A percentile compares a stretch with the other conserved stretches of the same genome.
These are phyloP conservation scores for Erodium texanum DNA, from an alignment of 441 rosid genomes.

Conservation along the genomic window DNA sequence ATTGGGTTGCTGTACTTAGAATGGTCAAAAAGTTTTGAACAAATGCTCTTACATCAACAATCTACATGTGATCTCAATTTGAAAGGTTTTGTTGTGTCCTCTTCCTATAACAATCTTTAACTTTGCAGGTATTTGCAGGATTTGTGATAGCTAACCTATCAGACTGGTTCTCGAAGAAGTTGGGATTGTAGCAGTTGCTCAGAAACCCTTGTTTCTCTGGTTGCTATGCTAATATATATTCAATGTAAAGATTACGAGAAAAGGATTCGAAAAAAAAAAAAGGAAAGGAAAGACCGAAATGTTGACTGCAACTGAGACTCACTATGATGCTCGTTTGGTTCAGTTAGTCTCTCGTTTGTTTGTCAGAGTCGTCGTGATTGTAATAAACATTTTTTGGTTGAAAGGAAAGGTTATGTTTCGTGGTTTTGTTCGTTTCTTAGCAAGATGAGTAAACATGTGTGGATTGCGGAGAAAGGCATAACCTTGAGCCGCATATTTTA, in stretches of 20 bases:
- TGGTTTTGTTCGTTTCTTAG: not conserved
- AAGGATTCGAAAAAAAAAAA: not conserved
- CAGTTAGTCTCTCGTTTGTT: not conserved
- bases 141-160: constrained; percentile 80
- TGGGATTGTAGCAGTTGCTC: constrained; percentile 43
- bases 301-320: not conserved
- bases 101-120: not conserved
- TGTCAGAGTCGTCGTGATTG: not conserved
- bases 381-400: not conserved
- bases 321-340: not conserved
- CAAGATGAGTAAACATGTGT: no score
- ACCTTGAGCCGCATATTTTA: no score
- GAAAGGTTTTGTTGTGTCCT: not conserved
- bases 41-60: not conserved
- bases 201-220: not conserved
- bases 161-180: constrained; percentile 52
- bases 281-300: not conserved
- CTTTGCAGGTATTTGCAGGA: constrained; percentile 78
- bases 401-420: not conserved
- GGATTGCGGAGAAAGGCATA: no score
- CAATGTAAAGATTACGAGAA: not conserved
- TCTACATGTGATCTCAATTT: not conserved
- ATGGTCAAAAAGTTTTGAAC: not conserved
- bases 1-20: not conserved
- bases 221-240: not conserved